phyloP scores from a whole-genome alignment of 257 asterid species.

The Solanum pinnatisectum region DNA sequence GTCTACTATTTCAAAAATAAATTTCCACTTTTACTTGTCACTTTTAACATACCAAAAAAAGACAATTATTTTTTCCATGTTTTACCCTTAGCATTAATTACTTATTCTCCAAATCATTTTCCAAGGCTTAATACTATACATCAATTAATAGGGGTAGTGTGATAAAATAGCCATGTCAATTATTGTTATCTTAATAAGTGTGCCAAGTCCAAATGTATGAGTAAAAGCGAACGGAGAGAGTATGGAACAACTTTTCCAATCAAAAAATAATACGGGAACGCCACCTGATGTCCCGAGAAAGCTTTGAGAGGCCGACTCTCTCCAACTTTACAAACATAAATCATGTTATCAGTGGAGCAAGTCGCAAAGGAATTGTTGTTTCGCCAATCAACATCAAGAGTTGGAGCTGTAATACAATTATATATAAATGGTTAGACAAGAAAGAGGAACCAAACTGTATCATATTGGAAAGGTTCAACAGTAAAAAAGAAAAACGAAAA shows the following conservation, averaged over 20 bases:
- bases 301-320: conserved; percentile 72
- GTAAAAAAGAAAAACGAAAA: conserved; percentile 4
- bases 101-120: not conserved
- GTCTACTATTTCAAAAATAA: not conserved
- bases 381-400: conserved; percentile 98
- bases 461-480: not conserved
- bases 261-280: not conserved
- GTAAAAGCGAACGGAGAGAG: not conserved
- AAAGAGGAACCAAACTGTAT: not conserved
- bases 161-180: not conserved
- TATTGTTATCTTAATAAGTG: not conserved
- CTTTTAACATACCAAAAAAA: not conserved
- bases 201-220: not conserved
- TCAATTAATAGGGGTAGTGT: not conserved
- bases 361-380: conserved; percentile 86
- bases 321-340: conserved; percentile 89
- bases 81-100: not conserved
- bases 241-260: not conserved
- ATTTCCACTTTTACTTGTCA: not conserved
- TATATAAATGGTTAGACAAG: not conserved
- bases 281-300: conserved; percentile 86
- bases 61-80: not conserved
- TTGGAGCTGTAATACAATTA: conserved; percentile 48
- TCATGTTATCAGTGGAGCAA: conserved; percentile 97
- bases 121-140: not conserved